Percentiles rank a stretch among this genome's conserved stretches.
phyloP scores from a whole-genome alignment of 225 moss, liverwort and hornwort species.

The Thuidium tamariscinum region DNA sequence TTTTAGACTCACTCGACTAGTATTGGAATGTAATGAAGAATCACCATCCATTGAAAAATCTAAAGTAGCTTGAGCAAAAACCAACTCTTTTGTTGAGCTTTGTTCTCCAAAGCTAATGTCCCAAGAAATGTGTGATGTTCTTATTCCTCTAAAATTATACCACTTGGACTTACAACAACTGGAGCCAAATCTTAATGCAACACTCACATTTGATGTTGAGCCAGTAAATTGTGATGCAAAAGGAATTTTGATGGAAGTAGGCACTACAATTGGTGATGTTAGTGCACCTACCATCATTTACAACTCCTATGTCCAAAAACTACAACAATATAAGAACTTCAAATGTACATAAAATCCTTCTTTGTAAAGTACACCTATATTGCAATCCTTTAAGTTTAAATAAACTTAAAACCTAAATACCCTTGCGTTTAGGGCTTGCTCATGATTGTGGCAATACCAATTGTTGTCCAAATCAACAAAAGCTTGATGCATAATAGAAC shows the following conservation, averaged over 20 bases:
- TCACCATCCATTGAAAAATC: not conserved
- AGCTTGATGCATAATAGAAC: not conserved
- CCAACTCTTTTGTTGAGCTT: not conserved
- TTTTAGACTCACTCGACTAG: not conserved
- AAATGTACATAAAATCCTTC: not conserved
- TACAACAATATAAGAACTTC: not conserved
- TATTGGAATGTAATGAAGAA: not conserved
- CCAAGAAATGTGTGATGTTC: not conserved
- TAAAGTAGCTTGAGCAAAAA: not conserved
- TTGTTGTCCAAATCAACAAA: not conserved
- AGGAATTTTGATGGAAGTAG: not conserved
- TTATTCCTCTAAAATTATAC: not conserved
- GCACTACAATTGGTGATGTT: not conserved
- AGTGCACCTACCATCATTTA: constrained; percentile 5
- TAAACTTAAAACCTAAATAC: not conserved
- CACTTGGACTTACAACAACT: not conserved
- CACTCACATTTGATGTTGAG: not conserved
- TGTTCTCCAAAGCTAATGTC: not conserved
- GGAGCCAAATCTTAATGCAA: not conserved
- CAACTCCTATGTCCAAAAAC: not conserved
- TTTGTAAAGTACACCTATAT: not conserved
- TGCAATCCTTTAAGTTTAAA: not conserved
- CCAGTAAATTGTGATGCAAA: not conserved
- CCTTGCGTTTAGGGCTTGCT: not conserved
- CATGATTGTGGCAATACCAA: not conserved